A percentile compares a stretch with the other conserved stretches of the same genome.
These are phyloP conservation scores for Penicillium paradoxum DNA, from an alignment of 495 filamentous ascomycete species.

Conservation along the genomic window DNA sequence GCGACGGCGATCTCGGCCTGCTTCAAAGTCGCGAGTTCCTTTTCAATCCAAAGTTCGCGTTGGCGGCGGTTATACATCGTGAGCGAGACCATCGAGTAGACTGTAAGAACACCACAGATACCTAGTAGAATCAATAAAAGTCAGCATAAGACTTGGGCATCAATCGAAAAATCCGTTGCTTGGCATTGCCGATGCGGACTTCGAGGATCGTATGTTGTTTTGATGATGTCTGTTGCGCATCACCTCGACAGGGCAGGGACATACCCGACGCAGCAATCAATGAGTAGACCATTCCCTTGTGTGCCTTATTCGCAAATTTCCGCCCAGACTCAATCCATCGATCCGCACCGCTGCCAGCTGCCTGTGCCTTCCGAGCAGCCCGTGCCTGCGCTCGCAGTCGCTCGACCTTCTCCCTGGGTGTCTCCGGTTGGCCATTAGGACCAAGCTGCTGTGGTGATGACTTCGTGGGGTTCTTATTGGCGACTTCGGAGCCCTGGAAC, in stretches of 20 bases:
- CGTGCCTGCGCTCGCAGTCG: constrained; percentile 77
- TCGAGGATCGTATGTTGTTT: not conserved
- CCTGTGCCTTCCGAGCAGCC: constrained; percentile 59
- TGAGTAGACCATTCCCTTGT: constrained; percentile 67
- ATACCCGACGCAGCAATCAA: constrained; percentile 79
- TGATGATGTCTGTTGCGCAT: not conserved
- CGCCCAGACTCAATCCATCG: constrained; percentile 61
- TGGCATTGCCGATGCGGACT: constrained; percentile 1
- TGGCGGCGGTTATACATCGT: constrained; percentile 77
- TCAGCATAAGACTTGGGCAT: not conserved
- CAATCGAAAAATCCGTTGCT: not conserved
- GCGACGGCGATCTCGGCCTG: constrained; percentile 57
- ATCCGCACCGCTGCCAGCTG: constrained; percentile 58
- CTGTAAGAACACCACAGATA: constrained; percentile 65
- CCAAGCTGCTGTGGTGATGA: constrained; percentile 19
- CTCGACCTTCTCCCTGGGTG: constrained; percentile 82
- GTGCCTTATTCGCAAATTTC: constrained; percentile 74
- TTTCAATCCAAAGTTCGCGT: constrained; percentile 59
- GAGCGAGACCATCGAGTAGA: constrained; percentile 82
- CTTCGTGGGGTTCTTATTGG: constrained; percentile 21
- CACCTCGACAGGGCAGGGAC: constrained; percentile 16
- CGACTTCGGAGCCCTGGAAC: constrained; percentile 35
- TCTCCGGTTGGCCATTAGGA: constrained; percentile 53
- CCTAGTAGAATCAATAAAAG: constrained; percentile 38
- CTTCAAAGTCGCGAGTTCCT: constrained; percentile 55